Conservation (phyloP, 768 basidiomycete genomes). For the Mycena polygramma region DNA sequence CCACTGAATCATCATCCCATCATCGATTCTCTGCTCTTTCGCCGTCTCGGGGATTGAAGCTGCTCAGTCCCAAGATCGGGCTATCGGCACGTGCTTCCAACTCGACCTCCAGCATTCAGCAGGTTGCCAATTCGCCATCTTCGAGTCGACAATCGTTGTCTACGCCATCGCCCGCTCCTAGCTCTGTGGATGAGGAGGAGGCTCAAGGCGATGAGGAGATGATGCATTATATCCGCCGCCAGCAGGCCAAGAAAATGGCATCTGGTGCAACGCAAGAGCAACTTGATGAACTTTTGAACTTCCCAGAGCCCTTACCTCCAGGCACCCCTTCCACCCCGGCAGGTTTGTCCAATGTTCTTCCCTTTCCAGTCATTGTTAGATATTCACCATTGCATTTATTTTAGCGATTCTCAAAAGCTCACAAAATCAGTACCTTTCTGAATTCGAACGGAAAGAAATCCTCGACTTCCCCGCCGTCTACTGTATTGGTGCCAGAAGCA, state of each 20-base stretch:
- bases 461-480: slow-evolving; percentile 89
- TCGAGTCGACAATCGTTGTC: slow-evolving; percentile 82
- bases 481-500: slow-evolving; percentile 81
- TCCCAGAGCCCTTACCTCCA: slow-evolving; percentile 91
- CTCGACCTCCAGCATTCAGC: slow-evolving; percentile 61
- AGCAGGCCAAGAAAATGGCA: slow-evolving; percentile 89
- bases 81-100: slow-evolving; percentile 69
- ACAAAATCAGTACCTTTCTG: slow-evolving; percentile 80
- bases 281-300: slow-evolving; percentile 88
- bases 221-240: slow-evolving; percentile 91
- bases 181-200: slow-evolving; percentile 87
- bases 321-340: slow-evolving; percentile 73
- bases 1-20: slow-evolving; percentile 56
- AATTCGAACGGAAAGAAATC: slow-evolving; percentile 93
- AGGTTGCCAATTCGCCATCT: slow-evolving; percentile 71
- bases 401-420: slow-evolving; percentile 75
- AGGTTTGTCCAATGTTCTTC: slow-evolving; percentile 61
- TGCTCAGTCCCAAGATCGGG: slow-evolving; percentile 84
- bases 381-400: slow-evolving; percentile 30
- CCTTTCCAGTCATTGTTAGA: neutral
- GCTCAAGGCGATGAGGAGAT: slow-evolving; percentile 95
- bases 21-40: slow-evolving; percentile 88
- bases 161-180: slow-evolving; percentile 87
- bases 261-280: slow-evolving; percentile 88
- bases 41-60: slow-evolving; percentile 86